Conservation (phyloP, 1,139 yeast genomes). For the Candida mesenterica region DNA sequence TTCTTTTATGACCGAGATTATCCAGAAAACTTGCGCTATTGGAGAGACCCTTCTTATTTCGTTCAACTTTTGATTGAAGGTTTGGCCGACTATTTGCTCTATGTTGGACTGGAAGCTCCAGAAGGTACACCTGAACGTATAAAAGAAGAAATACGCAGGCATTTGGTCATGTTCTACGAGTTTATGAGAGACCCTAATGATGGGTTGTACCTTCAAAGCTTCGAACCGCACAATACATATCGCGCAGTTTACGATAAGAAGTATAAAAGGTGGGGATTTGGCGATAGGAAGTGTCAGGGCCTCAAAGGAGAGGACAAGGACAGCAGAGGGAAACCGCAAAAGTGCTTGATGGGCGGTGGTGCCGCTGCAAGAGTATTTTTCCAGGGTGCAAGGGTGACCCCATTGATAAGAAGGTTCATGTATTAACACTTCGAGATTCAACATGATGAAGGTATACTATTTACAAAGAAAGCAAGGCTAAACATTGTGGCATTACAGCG, state of each 20-base stretch:
- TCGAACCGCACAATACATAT: slow-evolving; percentile 60
- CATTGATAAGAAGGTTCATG: too few relatives aligned
- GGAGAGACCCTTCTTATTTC: slow-evolving; percentile 66
- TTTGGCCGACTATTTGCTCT: slow-evolving; percentile 60
- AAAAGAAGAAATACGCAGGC: slow-evolving; percentile 47
- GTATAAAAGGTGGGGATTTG: slow-evolving; percentile 51
- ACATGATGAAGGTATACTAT: too few relatives aligned
- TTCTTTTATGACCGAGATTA: slow-evolving; percentile 69
- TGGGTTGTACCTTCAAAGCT: slow-evolving; percentile 60
- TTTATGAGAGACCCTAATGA: slow-evolving; percentile 59
- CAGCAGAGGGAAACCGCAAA: slow-evolving; percentile 42
- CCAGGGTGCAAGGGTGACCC: slow-evolving; percentile 63
- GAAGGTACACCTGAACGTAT: slow-evolving; percentile 35
- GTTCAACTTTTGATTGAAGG: slow-evolving; percentile 68
- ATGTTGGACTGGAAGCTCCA: slow-evolving; percentile 47
- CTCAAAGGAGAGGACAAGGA: slow-evolving; percentile 47
- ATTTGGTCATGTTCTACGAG: slow-evolving; percentile 53
- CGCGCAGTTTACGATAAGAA: slow-evolving; percentile 46
- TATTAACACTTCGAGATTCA: too few relatives aligned
- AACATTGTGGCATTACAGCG: too few relatives aligned
- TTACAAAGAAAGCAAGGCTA: too few relatives aligned
- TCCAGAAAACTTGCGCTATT: slow-evolving; percentile 53
- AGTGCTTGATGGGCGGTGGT: slow-evolving; percentile 63
- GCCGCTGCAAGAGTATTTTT: slow-evolving; percentile 69
- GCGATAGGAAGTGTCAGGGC: slow-evolving; percentile 52